A percentile compares a stretch with the other conserved stretches of the same genome.
These are phyloP conservation scores for Triticum dicoccoides DNA, from an alignment of 176 grass and related monocot species.

Conservation along the genomic window DNA sequence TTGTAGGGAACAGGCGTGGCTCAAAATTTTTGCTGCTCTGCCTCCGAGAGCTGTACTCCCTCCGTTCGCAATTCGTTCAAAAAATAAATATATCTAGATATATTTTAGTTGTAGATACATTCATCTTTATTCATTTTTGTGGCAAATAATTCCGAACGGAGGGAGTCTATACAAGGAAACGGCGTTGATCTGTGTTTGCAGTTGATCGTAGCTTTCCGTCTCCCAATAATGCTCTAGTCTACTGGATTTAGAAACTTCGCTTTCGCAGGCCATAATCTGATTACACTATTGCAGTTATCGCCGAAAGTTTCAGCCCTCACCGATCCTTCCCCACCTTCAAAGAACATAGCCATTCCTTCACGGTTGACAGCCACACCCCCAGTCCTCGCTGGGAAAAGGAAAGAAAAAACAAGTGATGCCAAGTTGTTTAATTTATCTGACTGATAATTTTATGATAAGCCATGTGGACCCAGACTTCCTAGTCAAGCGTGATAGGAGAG, in stretches of 20 bases:
- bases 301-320: background rate
- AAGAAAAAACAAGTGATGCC: background rate
- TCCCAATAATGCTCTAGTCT: background rate
- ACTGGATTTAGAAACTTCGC: background rate
- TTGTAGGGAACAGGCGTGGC: too few relatives aligned
- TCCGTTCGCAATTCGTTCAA: too few relatives aligned
- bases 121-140: too few relatives aligned
- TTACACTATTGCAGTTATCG: background rate
- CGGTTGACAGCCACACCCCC: too few relatives aligned
- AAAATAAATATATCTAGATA: too few relatives aligned
- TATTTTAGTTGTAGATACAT: too few relatives aligned
- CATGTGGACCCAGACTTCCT: background rate
- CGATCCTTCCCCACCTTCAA: background rate
- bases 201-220: background rate
- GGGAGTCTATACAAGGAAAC: background rate
- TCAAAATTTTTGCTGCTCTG: too few relatives aligned
- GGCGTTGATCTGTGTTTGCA: background rate
- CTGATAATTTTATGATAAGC: background rate
- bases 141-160: too few relatives aligned
- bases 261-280: background rate
- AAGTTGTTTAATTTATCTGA: background rate
- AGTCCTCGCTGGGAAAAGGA: background rate
- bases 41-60: too few relatives aligned
- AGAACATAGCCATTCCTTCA: background rate
- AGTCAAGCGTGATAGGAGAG: background rate